These are phyloP conservation scores for Oryza glaberrima DNA, from an alignment of 176 grass and related monocot species.

Conservation along the genomic window DNA sequence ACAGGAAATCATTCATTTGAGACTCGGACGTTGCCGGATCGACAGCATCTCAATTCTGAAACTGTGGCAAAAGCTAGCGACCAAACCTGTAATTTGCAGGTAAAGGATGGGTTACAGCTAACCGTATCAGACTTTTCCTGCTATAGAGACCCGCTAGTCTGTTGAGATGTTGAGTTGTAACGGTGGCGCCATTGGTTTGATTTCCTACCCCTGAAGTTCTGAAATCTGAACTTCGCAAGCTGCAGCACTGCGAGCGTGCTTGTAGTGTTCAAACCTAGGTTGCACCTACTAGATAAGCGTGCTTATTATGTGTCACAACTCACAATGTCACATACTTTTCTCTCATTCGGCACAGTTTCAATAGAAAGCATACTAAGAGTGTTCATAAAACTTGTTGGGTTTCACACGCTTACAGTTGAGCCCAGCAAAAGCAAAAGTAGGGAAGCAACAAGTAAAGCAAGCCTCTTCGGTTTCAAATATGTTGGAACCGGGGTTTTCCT, in stretches of 20 bases:
- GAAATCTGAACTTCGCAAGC: neutral
- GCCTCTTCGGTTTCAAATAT: neutral
- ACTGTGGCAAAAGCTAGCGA: neutral
- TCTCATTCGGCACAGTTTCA: neutral
- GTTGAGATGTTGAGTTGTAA: neutral
- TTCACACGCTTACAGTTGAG: neutral
- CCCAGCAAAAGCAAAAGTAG: neutral
- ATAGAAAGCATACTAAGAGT: neutral
- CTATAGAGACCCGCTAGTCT: neutral
- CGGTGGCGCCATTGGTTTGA: neutral
- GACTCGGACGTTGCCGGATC: neutral
- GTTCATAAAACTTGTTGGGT: neutral
- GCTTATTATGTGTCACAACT: neutral
- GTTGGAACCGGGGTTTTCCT: neutral
- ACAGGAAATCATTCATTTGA: neutral
- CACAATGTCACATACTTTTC: neutral
- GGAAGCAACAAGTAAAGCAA: neutral
- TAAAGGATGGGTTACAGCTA: neutral
- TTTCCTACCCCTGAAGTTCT: neutral
- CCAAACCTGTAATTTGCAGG: neutral
- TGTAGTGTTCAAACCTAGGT: neutral
- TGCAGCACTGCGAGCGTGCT: neutral
- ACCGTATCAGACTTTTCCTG: neutral
- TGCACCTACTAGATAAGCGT: neutral
- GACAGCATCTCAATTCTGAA: neutral